Conservation (phyloP, 2,329 filamentous ascomycete species). For the Ophiocordyceps unilateralis region DNA sequence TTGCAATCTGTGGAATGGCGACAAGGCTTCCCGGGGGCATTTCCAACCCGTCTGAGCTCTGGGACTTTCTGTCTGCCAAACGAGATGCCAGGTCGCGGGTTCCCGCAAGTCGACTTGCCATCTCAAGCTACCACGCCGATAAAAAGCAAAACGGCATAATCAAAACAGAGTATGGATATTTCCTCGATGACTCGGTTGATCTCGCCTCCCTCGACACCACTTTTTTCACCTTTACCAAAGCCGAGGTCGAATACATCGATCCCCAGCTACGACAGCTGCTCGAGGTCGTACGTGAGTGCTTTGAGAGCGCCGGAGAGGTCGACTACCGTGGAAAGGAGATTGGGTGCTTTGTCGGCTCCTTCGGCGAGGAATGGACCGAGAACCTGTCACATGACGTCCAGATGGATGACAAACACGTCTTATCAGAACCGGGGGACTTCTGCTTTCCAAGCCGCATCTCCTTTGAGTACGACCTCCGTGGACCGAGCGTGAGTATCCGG, state of each 20-base stretch:
- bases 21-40: not conserved
- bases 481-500: slow-evolving; percentile 1
- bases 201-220: slow-evolving; percentile 9
- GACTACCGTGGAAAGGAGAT: slow-evolving; percentile 1
- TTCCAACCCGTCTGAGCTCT: not conserved
- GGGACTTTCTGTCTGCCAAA: not conserved
- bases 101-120: not conserved
- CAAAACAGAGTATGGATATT: slow-evolving; percentile 7
- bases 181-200: slow-evolving; percentile 6
- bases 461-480: slow-evolving; percentile 1
- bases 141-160: too few relatives aligned
- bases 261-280: slow-evolving; percentile 15
- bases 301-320: slow-evolving; percentile 3
- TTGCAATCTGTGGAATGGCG: not conserved
- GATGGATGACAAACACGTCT: slow-evolving; percentile 3
- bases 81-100: not conserved
- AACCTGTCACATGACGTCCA: slow-evolving; percentile 2
- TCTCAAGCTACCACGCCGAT: not conserved
- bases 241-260: slow-evolving; percentile 13
- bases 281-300: slow-evolving; percentile 9
- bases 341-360: slow-evolving; percentile 5
- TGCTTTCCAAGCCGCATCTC: slow-evolving; percentile 9
- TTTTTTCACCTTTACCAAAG: slow-evolving; percentile 9
- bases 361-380: slow-evolving; percentile 4
- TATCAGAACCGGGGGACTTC: slow-evolving; percentile 9